Percentiles rank a stretch among this genome's conserved stretches.
These are phyloP conservation scores for Solanum verrucosum DNA, from an alignment of 257 asterid genomes.

Conservation along the genomic window DNA sequence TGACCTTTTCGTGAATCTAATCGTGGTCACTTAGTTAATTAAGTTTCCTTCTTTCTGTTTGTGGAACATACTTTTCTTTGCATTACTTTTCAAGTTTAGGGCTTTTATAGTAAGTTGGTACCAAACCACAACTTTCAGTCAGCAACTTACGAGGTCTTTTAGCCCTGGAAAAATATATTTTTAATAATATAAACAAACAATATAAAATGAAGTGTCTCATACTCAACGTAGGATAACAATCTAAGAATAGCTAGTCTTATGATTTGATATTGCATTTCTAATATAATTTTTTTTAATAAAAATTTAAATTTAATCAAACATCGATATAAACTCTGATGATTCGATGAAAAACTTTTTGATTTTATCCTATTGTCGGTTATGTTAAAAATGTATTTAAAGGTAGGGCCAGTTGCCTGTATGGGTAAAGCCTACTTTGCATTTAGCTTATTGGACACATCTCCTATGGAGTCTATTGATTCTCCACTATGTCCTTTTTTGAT, in stretches of 20 bases:
- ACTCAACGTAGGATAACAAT: not conserved
- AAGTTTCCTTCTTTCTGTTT: not conserved
- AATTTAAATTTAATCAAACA: not conserved
- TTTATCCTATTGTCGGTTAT: not conserved
- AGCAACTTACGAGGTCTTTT: not conserved
- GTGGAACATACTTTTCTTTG: not conserved
- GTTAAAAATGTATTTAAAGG: not conserved
- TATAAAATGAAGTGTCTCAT: not conserved
- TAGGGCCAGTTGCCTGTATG: not conserved
- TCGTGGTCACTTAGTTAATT: not conserved
- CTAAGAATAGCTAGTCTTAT: not conserved
- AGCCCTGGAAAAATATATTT: not conserved
- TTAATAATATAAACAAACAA: not conserved
- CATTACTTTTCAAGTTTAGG: not conserved
- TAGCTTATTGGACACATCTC: not conserved
- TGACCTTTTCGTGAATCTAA: not conserved
- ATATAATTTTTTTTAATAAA: not conserved
- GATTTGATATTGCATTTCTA: not conserved
- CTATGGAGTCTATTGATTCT: not conserved
- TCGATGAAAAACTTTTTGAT: not conserved
- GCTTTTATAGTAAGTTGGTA: not conserved
- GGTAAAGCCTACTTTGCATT: not conserved
- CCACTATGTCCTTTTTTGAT: not conserved
- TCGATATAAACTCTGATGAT: not conserved
- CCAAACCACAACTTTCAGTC: not conserved